Percentiles rank a stretch among this genome's conserved stretches.
Conservation (phyloP, 371 early-diverging fungal species). For the Entomophthora muscae region DNA sequence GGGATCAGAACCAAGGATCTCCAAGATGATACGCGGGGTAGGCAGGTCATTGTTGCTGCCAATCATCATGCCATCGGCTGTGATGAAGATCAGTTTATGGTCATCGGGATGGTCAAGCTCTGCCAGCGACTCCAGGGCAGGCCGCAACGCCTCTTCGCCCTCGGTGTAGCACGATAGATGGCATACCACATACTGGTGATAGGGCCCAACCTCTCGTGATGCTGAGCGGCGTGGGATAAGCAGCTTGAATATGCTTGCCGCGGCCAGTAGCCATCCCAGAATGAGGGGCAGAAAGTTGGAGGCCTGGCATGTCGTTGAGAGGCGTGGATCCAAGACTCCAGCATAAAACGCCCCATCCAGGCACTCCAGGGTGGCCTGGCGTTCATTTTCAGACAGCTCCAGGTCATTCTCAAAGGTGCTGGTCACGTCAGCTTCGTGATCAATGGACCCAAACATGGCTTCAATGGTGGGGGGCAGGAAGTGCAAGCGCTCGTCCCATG, state of each 20-base stretch:
- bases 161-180: slow-evolving; percentile 78
- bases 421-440: slow-evolving; percentile 11
- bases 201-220: slow-evolving; percentile 62
- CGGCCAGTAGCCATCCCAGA: no score
- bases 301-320: slow-evolving; percentile 61
- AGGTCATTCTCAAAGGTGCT: neutral
- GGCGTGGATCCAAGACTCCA: slow-evolving; percentile 73
- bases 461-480: neutral
- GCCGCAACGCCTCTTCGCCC: slow-evolving; percentile 49
- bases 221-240: no score
- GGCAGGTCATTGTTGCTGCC: slow-evolving; percentile 80
- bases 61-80: slow-evolving; percentile 70
- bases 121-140: slow-evolving; percentile 51
- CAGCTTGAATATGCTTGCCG: no score
- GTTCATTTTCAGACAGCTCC: neutral
- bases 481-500: neutral
- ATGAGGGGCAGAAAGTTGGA: slow-evolving; percentile 73
- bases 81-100: slow-evolving; percentile 53
- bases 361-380: slow-evolving; percentile 31
- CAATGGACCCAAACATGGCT: slow-evolving; percentile 3
- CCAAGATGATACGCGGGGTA: slow-evolving; percentile 75
- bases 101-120: slow-evolving; percentile 42
- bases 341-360: slow-evolving; percentile 69
- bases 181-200: slow-evolving; percentile 83
- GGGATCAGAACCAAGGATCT: slow-evolving; percentile 66